Evolutionary conservation across 495 filamentous ascomycete species (phyloP), one percentile per base, ranked within the genome.

Genomic region (Viridothelium virens): DNA sequence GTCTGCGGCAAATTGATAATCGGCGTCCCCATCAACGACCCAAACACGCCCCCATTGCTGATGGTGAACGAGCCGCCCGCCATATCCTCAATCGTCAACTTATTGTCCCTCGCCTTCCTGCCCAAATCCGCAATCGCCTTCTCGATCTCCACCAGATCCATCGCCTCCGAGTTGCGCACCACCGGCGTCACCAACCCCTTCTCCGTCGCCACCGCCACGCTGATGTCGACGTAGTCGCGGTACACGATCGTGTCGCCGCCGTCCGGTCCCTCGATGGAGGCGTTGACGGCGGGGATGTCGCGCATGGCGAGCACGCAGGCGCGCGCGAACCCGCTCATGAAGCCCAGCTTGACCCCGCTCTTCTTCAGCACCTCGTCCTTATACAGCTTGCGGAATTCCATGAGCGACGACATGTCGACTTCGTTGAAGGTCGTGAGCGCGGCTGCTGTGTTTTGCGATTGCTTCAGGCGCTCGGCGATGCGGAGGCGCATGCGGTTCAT

Each of bases 401-500:
- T 96, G 25, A 99, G 79, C 12, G 89, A 88, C 4, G 95, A 97
- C 95, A 99, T 99, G 74, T 99, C 95, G 62, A 99, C 94, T 77
- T 99, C 94, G 77, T 99, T 96, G 82, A 99, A 99, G 18, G 94
- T 99, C 18, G 94, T 97, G 63, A 99, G 80, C 16, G 94, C 96
- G 41, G 94, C 94, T 63, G 95, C 94, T 3, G 94, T 97, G 80
- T 99, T 97, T 79, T 99, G 94, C 16, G 93, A 97, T 74, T 98
- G 94, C 85, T 98, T 98, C 62, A 98, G 83, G 69, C 94, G 92
- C 81, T 98, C 94, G 31, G 94, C 91, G 68, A 97, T 98, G 31
- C 94, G 86, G 56, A 97, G 85, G 62, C 94, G 91, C 95, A 98
- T 98, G 63, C 95, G 90, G 81, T 97, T 97, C 94, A 98, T 98